Evolutionary conservation across 2,329 filamentous ascomycete genomes (phyloP).

Genomic region (Fusarium sp.): DNA sequence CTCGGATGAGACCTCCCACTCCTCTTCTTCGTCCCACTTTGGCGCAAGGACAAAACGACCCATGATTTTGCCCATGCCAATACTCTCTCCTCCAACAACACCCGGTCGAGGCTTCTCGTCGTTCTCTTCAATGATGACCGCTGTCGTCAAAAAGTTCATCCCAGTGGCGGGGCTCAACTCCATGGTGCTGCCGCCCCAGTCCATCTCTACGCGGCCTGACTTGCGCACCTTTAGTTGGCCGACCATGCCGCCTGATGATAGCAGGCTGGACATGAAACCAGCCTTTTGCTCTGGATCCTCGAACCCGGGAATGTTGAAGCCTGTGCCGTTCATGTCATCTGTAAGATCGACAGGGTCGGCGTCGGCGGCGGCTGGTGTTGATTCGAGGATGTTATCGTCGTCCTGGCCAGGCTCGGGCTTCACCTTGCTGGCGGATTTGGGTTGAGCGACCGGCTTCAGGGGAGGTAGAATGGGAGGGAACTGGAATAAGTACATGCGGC

Average conservation of each 20-base stretch:
- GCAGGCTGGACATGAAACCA: slow-evolving; percentile 56
- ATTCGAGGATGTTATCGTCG: slow-evolving; percentile 55
- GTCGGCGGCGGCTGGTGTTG: slow-evolving; percentile 42
- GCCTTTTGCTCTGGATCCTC: slow-evolving; percentile 52
- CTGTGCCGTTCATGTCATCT: slow-evolving; percentile 47
- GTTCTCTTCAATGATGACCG: slow-evolving; percentile 69
- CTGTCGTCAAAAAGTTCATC: slow-evolving; percentile 69
- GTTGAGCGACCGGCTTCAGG: slow-evolving; percentile 54
- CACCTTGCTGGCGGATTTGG: slow-evolving; percentile 49
- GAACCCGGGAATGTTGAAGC: slow-evolving; percentile 31
- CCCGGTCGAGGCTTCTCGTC: slow-evolving; percentile 63
- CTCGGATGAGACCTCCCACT: slow-evolving; percentile 62
- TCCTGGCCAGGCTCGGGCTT: slow-evolving; percentile 59
- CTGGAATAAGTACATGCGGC: slow-evolving; percentile 73
- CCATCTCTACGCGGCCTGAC: slow-evolving; percentile 72
- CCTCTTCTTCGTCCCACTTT: slow-evolving; percentile 68
- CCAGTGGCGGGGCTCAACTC: slow-evolving; percentile 65
- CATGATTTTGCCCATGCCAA: slow-evolving; percentile 73
- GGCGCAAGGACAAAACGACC: slow-evolving; percentile 72
- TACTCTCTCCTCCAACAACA: slow-evolving; percentile 63
- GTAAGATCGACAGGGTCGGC: slow-evolving; percentile 59
- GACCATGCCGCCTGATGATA: slow-evolving; percentile 67
- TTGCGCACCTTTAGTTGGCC: slow-evolving; percentile 71
- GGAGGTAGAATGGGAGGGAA: slow-evolving; percentile 72
- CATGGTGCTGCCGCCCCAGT: slow-evolving; percentile 71